phyloP scores from a whole-genome alignment of 495 filamentous ascomycete genomes.

The Lindgomyces ingoldianus region DNA sequence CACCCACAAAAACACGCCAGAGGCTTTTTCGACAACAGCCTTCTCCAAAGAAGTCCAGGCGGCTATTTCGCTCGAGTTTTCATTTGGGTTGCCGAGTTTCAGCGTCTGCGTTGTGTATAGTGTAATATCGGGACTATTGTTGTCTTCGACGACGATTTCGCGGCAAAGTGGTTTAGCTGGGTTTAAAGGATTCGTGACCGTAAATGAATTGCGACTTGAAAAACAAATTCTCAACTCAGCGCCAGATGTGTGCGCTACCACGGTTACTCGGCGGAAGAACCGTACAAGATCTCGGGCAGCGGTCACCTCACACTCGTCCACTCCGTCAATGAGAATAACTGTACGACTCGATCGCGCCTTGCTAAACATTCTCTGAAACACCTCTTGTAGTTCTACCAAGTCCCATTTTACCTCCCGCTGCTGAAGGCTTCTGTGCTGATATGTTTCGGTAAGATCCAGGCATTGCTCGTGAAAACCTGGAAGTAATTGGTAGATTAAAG shows the following conservation, averaged over 20 bases:
- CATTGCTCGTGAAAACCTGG: neutral
- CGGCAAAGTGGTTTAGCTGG: neutral
- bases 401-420: neutral
- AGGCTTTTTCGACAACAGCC: neutral
- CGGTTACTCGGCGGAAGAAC: neutral
- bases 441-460: neutral
- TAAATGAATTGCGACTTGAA: neutral
- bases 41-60: neutral
- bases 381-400: neutral
- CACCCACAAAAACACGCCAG: slow-evolving; percentile 3
- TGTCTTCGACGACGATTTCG: neutral
- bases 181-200: neutral
- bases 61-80: too few species aligned
- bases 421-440: neutral
- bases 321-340: neutral
- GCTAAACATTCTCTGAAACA: neutral
- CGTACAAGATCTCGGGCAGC: neutral
- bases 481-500: neutral
- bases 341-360: neutral
- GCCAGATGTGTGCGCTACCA: neutral
- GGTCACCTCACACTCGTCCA: neutral
- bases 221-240: neutral
- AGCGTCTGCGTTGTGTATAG: neutral
- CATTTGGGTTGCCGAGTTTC: neutral
- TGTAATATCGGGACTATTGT: neutral